Evolutionary conservation across 176 grass and related monocot genomes (phyloP).

Genomic region (Alloteropsis semialata): DNA sequence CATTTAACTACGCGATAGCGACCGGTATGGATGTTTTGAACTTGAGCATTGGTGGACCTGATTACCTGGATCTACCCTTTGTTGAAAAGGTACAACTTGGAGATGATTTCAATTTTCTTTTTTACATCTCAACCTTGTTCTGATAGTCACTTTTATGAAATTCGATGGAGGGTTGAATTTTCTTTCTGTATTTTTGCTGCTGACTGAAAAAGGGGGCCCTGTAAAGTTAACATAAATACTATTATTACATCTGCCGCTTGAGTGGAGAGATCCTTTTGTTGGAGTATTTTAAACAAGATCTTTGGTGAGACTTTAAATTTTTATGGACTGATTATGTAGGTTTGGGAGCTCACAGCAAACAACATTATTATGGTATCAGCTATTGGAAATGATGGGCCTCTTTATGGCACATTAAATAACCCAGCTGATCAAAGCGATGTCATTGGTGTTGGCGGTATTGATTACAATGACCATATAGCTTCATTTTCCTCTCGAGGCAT

Average conservation of each 20-base stretch:
- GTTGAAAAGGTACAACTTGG: conserved; percentile 77
- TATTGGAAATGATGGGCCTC: conserved; percentile 97
- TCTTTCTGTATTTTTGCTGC: not conserved
- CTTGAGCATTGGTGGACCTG: conserved; percentile 95
- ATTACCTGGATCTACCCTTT: conserved; percentile 96
- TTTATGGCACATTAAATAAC: conserved; percentile 98
- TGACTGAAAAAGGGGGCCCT: not conserved
- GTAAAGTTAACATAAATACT: not conserved
- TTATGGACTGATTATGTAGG: conserved; percentile 48
- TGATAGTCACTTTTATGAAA: not conserved
- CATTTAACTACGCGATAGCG: conserved; percentile 98
- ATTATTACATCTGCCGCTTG: not conserved
- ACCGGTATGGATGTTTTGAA: conserved; percentile 97
- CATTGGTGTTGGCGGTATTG: conserved; percentile 94
- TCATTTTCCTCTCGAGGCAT: conserved; percentile 98
- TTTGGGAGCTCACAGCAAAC: conserved; percentile 98
- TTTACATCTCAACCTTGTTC: not conserved
- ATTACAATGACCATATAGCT: conserved; percentile 98
- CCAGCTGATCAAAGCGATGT: conserved; percentile 98
- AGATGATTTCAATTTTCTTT: conserved; percentile 13
- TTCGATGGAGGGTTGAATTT: not conserved
- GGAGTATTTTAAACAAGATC: not conserved
- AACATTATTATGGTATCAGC: conserved; percentile 99
- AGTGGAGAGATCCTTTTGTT: not conserved
- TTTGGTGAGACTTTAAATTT: not conserved